Conservation (phyloP, 768 basidiomycete genomes). For the Kwoniella sp. region DNA sequence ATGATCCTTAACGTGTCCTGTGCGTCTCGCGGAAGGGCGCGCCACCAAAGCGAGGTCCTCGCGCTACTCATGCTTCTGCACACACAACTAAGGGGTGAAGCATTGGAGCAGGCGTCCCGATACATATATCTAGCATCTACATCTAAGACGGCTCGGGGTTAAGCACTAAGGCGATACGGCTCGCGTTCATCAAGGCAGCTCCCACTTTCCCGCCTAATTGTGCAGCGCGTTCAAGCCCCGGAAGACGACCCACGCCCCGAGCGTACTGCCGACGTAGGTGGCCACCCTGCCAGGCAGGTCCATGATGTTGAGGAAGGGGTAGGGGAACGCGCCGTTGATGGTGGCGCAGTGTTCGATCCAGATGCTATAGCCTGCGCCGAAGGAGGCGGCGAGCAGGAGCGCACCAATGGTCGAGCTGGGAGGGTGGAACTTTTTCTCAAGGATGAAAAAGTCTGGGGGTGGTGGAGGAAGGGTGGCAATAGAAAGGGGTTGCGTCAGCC, state of each 20-base stretch:
- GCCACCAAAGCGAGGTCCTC: too few species aligned
- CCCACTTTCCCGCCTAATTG: conserved; percentile 4
- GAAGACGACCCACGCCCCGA: conserved; percentile 60
- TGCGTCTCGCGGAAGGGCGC: too few species aligned
- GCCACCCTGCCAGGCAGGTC: conserved; percentile 55
- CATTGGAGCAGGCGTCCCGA: too few species aligned
- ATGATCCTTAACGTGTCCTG: too few species aligned
- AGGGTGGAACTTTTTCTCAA: conserved; percentile 59
- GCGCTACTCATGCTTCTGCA: too few species aligned
- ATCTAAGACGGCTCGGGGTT: too few species aligned
- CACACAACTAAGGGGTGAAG: too few species aligned
- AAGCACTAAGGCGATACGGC: too few species aligned
- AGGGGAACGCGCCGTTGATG: conserved; percentile 66
- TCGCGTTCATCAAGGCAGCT: neutral
- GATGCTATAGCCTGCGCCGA: conserved; percentile 56
- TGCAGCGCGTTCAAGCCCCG: conserved; percentile 61
- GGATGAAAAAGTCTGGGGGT: conserved; percentile 59
- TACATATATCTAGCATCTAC: too few species aligned
- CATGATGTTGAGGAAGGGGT: conserved; percentile 72
- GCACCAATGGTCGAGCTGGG: conserved; percentile 50
- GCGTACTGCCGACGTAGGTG: conserved; percentile 60
- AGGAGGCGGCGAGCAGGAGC: conserved; percentile 42
- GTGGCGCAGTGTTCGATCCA: conserved; percentile 68
- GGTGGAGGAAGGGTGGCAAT: too few species aligned
- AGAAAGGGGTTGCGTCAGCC: too few species aligned